Evolutionary conservation across 495 filamentous ascomycete species (phyloP).

Genomic region (Aspergillus conjunctus): DNA sequence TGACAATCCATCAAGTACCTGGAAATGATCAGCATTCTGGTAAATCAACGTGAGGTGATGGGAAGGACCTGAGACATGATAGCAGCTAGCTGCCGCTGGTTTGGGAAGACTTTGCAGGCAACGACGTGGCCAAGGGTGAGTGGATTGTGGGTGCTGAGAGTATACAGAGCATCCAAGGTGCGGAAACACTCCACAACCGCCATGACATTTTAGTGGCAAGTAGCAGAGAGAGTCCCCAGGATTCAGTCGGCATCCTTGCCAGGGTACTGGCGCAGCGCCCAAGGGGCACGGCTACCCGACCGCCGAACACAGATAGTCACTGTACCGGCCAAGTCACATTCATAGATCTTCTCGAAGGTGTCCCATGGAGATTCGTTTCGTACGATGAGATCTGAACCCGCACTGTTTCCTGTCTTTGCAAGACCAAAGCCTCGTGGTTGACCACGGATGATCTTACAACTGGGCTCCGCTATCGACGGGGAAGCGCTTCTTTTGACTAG

Average conservation of each 20-base stretch:
- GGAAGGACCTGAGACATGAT: constrained; percentile 25
- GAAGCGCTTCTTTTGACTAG: no score
- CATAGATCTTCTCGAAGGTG: constrained; percentile 19
- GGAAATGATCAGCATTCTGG: constrained; percentile 8
- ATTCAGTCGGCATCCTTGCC: constrained; percentile 14
- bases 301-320: constrained; percentile 17
- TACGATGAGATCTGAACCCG: constrained; percentile 7
- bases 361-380: constrained; percentile 20
- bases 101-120: constrained; percentile 23
- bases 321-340: constrained; percentile 26
- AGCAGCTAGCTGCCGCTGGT: constrained; percentile 21
- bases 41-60: not conserved
- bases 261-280: constrained; percentile 19
- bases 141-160: no score
- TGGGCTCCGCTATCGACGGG: no score
- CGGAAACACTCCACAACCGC: constrained; percentile 17
- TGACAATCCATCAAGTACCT: constrained; percentile 23
- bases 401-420: constrained; percentile 9
- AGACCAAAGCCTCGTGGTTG: constrained; percentile 11
- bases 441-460: not conserved
- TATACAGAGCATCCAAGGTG: constrained; percentile 6
- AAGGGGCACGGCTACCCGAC: constrained; percentile 8
- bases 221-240: constrained; percentile 13
- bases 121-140: constrained; percentile 25
- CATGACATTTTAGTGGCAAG: constrained; percentile 21